Evolutionary conservation across 257 asterid species (phyloP), one percentile per base, ranked within the genome.

Genomic region (Ophiorrhiza pumila): DNA sequence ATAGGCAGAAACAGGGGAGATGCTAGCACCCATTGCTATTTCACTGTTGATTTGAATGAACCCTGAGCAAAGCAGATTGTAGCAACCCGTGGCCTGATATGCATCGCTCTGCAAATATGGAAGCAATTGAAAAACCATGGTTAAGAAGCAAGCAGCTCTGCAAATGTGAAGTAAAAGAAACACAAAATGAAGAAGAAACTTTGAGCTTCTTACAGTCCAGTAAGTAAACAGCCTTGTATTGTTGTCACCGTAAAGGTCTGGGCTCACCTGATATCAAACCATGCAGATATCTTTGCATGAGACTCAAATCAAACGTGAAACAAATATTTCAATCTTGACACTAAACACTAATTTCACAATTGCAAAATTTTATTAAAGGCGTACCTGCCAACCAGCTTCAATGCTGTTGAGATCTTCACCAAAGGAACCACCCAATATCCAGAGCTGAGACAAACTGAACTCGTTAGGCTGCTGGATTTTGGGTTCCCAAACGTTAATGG

Each of bases 21-120:
- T 92, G 87, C 94, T 90, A n/a, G 98, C 98, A 7, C 98, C 98
- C 96, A 92, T 90, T 74, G 96, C 98, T 68, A 92, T 83, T 45
- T 86, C 94, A 65, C 86, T 90, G 78, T 85, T 92, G 65, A 90
- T 83, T 85, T 92, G 98, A 85, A 92, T 90, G 85, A 92, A 92
- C 50, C 98, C 98, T 1, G 96, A 88, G 89, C 98, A 92, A 0
- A 92, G 89, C 60, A 92, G 90, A 74, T 92, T 92, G 86, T 92
- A 92, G 91, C 98, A 92, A 39, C 98, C 98, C 1, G 98, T 92
- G 41, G 98, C 96, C 84, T 92, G 96, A 85, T 92, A 92, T 34
- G 98, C 96, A 84, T 92, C 98, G 57, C 96, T 92, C 98, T 92
- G 88, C 78, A 77, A 68, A 67, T 31, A 65, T 62, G 15, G 34